Conservation (phyloP, 2,329 filamentous ascomycete species). For the Ophiostoma triangulosporum region DNA sequence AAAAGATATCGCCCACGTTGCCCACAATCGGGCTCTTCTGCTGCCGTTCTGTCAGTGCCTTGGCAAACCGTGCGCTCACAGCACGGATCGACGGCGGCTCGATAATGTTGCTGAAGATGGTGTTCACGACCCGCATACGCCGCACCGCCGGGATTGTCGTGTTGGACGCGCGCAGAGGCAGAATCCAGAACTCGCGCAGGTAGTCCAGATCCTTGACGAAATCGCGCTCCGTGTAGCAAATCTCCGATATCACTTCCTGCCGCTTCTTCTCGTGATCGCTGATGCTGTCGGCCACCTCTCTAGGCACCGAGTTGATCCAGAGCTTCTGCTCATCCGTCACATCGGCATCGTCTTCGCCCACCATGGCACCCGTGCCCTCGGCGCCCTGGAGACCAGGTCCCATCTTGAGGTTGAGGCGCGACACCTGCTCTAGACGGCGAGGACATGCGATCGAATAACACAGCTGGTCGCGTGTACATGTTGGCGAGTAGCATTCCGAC, state of each 20-base stretch:
- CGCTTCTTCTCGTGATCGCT: constrained; percentile 90
- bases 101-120: constrained; percentile 90
- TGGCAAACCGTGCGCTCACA: constrained; percentile 80
- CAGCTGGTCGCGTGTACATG: constrained; percentile 84
- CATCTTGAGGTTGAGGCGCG: constrained; percentile 82
- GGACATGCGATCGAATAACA: constrained; percentile 98
- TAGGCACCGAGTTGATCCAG: constrained; percentile 97
- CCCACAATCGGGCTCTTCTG: constrained; percentile 81
- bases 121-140: constrained; percentile 81
- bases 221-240: constrained; percentile 97
- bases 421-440: constrained; percentile 84
- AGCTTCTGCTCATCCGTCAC: constrained; percentile 93
- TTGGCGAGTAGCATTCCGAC: constrained; percentile 96
- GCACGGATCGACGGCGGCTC: constrained; percentile 69
- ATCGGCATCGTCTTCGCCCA: constrained; percentile 67
- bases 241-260: constrained; percentile 93
- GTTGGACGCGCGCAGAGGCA: constrained; percentile 65
- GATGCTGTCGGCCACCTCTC: constrained; percentile 83
- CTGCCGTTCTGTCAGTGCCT: constrained; percentile 77
- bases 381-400: constrained; percentile 70
- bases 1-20: constrained; percentile 85
- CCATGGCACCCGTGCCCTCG: constrained; percentile 32
- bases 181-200: constrained; percentile 95
- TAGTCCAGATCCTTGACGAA: constrained; percentile 99
- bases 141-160: constrained; percentile 83